Percentiles rank a stretch among this genome's conserved stretches.
Conservation (phyloP, 805 yeast species). For the Lachancea sp. region DNA sequence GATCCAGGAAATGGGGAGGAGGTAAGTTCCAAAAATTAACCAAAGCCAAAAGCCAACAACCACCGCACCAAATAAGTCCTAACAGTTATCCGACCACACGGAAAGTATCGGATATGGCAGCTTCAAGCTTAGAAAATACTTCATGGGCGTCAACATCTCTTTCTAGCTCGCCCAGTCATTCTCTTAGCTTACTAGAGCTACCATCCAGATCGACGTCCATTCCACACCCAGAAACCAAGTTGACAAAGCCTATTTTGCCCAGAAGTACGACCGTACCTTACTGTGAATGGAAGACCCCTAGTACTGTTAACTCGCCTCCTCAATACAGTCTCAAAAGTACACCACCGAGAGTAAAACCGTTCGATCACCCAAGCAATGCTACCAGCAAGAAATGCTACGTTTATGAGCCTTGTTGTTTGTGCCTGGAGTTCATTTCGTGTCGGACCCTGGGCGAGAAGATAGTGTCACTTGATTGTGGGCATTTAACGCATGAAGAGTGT, state of each 20-base stretch:
- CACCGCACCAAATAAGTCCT: conserved; percentile 1
- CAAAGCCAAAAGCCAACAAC: conserved; percentile 1
- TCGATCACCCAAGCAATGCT: conserved; percentile 12
- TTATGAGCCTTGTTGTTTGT: conserved; percentile 34
- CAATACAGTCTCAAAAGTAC: conserved; percentile 2
- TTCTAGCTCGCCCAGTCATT: conserved; percentile 3
- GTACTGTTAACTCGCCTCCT: neutral
- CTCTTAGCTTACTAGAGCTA: conserved; percentile 3
- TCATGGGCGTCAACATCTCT: neutral
- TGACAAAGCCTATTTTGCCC: neutral
- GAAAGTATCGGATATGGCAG: neutral
- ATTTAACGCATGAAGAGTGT: conserved; percentile 55
- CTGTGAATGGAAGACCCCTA: conserved; percentile 1
- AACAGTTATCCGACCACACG: neutral
- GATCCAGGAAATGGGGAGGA: conserved; percentile 21
- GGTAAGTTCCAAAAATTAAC: conserved; percentile 1
- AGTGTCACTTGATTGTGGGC: conserved; percentile 48
- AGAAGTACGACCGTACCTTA: neutral
- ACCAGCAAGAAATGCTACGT: conserved; percentile 24
- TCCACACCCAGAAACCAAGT: conserved; percentile 21
- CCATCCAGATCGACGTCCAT: conserved; percentile 27
- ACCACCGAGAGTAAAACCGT: conserved; percentile 16
- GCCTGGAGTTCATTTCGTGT: conserved; percentile 45
- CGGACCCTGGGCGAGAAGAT: conserved; percentile 41
- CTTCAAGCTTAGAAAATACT: neutral